These are phyloP conservation scores for Triticum dicoccoides DNA, from an alignment of 176 grass and related monocot genomes.

Conservation along the genomic window DNA sequence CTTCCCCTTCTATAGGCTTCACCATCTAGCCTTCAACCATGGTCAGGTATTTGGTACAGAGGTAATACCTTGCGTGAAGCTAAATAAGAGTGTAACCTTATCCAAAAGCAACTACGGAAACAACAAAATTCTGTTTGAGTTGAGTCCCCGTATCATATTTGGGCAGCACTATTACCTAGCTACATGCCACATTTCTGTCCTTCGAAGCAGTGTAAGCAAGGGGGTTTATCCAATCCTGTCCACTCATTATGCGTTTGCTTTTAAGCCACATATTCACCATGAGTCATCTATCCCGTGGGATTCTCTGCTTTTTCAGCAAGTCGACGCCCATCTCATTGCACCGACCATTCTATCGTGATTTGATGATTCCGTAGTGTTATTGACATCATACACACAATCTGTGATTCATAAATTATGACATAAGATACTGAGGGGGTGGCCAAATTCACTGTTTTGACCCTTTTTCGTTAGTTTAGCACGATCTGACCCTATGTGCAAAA, in stretches of 20 bases:
- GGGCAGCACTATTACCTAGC: not conserved
- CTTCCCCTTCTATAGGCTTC: not conserved
- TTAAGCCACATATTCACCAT: not conserved
- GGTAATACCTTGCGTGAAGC: no score
- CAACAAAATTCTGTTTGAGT: not conserved
- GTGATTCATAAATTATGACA: slow-evolving; percentile 21
- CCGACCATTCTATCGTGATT: not conserved
- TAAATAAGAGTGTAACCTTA: not conserved
- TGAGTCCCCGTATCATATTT: not conserved
- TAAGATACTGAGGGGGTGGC: not conserved
- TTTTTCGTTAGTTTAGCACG: no score
- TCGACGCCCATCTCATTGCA: not conserved
- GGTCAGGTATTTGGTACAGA: no score
- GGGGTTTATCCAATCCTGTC: slow-evolving; percentile 7
- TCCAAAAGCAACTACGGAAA: not conserved
- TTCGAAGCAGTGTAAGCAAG: not conserved
- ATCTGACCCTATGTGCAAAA: no score
- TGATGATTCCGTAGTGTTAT: slow-evolving; percentile 1
- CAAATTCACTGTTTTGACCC: no score
- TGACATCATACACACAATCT: not conserved
- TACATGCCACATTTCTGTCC: slow-evolving; percentile 1
- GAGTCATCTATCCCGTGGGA: not conserved
- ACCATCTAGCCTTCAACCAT: not conserved
- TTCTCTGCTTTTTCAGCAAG: not conserved
- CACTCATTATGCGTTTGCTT: slow-evolving; percentile 8